Evolutionary conservation across 192 early-diverging fungal genomes (phyloP).

Genomic region (Tieghemiomyces parasiticus): DNA sequence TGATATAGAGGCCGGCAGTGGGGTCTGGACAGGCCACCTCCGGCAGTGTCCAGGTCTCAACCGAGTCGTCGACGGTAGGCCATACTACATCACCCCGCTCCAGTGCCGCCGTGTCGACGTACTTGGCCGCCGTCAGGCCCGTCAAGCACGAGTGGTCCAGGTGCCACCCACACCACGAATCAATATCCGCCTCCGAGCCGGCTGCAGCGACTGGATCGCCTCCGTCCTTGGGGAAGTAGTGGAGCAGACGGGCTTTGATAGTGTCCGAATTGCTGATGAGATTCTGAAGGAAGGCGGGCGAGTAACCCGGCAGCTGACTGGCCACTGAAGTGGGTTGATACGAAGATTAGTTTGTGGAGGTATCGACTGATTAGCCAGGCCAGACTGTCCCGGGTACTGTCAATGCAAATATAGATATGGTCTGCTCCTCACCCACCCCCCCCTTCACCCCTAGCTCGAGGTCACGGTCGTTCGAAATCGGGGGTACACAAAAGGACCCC

Average conservation of each 20-base stretch:
- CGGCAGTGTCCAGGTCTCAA: no score
- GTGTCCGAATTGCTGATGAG: constrained; percentile 35
- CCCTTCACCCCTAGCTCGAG: no score
- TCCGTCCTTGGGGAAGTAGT: constrained; percentile 41
- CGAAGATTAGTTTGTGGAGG: no score
- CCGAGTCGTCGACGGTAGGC: no score
- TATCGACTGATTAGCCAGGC: no score
- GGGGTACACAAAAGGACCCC: no score
- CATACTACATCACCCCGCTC: constrained; percentile 23
- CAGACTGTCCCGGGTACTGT: no score
- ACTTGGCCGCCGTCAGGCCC: constrained; percentile 48
- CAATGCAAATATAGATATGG: no score
- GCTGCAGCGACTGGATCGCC: neutral
- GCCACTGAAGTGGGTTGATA: constrained; percentile 16
- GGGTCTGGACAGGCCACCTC: constrained; percentile 22
- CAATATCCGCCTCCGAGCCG: constrained; percentile 24
- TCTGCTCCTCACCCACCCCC: no score
- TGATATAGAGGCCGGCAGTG: constrained; percentile 42
- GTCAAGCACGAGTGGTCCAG: constrained; percentile 48
- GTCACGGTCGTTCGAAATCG: no score
- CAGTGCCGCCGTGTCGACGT: constrained; percentile 16
- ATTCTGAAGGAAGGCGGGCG: constrained; percentile 27
- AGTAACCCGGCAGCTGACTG: constrained; percentile 22
- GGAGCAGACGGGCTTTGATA: constrained; percentile 44
- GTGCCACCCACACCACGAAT: constrained; percentile 58